Evolutionary conservation across 345 rosid species (phyloP).

Genomic region (Pistacia integerrima): DNA sequence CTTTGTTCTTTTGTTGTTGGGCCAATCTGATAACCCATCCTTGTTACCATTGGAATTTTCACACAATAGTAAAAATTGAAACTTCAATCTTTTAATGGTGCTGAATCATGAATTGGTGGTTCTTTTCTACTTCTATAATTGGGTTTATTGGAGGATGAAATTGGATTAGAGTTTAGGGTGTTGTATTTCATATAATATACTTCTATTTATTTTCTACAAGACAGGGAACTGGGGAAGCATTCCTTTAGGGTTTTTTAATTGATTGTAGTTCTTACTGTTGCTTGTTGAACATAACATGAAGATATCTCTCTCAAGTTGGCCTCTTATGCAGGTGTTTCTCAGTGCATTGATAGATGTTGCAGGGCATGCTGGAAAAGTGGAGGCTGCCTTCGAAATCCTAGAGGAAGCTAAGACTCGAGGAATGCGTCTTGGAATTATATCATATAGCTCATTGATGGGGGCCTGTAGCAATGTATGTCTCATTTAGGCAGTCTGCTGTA

Average conservation of each 20-base stretch:
- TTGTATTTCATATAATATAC: not conserved
- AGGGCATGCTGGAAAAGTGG: slow-evolving; percentile 81
- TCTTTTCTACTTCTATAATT: not conserved
- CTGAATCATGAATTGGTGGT: not conserved
- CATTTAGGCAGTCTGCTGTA: slow-evolving; percentile 6
- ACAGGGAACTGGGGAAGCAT: not conserved
- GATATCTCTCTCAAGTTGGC: slow-evolving; percentile 12
- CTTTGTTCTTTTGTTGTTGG: not conserved
- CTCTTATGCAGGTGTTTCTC: slow-evolving; percentile 66
- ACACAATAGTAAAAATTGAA: slow-evolving; percentile 7
- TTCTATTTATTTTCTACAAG: not conserved
- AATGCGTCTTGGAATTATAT: slow-evolving; percentile 61
- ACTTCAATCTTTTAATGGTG: not conserved
- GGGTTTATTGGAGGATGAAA: not conserved
- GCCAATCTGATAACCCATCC: not conserved
- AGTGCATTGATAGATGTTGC: slow-evolving; percentile 90
- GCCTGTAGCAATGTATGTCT: slow-evolving; percentile 91
- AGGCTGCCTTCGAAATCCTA: slow-evolving; percentile 71
- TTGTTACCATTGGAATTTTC: not conserved
- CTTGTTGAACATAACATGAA: not conserved
- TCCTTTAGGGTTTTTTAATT: not conserved
- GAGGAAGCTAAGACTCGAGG: slow-evolving; percentile 67
- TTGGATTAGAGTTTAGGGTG: not conserved
- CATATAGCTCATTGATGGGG: slow-evolving; percentile 98
- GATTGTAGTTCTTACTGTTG: not conserved